Evolutionary conservation across 768 basidiomycete genomes (phyloP).

Genomic region (Pisolithus orientalis): DNA sequence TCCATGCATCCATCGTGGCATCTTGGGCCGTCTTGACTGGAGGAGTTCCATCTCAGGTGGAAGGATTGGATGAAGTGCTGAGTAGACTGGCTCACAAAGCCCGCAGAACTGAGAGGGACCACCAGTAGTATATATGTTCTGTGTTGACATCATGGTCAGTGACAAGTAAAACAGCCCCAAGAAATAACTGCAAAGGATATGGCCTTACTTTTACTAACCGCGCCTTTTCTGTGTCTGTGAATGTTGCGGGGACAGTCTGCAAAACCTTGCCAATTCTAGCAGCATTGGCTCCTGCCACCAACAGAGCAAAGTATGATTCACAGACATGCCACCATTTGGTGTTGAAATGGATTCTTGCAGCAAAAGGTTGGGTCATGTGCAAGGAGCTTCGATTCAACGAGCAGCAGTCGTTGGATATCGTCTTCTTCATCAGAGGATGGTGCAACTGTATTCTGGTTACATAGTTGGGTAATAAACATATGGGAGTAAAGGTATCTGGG

Average conservation of each 20-base stretch:
- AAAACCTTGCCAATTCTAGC: no score
- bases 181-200: neutral
- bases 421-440: no score
- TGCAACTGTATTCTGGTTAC: no score
- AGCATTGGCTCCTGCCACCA: no score
- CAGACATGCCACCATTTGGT: constrained; percentile 49
- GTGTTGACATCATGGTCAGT: neutral
- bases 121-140: constrained; percentile 83
- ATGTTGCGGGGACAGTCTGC: no score
- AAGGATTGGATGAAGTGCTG: no score
- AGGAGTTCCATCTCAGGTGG: constrained; percentile 71
- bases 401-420: constrained; percentile 43
- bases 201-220: neutral
- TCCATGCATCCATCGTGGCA: constrained; percentile 77
- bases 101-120: no score
- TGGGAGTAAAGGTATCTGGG: no score
- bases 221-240: no score
- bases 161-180: neutral
- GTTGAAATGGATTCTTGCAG: constrained; percentile 79
- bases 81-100: no score
- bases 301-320: no score
- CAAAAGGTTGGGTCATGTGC: constrained; percentile 77
- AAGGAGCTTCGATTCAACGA: constrained; percentile 77
- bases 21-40: constrained; percentile 57
- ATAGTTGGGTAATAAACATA: no score